Conservation (phyloP, 495 filamentous ascomycete species). For the Choiromyces venosus region DNA sequence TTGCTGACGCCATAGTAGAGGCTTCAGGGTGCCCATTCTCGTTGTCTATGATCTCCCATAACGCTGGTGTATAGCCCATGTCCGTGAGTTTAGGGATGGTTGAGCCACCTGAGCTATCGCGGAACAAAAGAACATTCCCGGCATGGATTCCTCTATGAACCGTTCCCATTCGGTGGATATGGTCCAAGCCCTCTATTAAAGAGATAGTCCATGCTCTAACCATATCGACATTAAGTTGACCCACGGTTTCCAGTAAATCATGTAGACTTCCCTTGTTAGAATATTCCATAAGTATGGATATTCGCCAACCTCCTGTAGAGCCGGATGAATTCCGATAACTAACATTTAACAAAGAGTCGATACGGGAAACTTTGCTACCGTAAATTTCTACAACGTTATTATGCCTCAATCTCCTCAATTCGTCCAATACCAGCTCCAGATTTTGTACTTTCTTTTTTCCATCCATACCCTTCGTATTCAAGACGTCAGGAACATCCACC, state of each 20-base stretch:
- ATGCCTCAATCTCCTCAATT: conserved; percentile 66
- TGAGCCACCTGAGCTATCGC: conserved; percentile 54
- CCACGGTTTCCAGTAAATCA: conserved; percentile 72
- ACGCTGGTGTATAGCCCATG: conserved; percentile 58
- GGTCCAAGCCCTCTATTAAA: conserved; percentile 83
- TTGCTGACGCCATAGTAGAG: conserved; percentile 54
- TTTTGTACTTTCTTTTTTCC: conserved; percentile 64
- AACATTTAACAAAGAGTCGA: conserved; percentile 4
- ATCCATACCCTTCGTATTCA: conserved; percentile 50
- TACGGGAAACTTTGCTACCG: conserved; percentile 67
- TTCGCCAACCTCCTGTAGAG: conserved; percentile 58
- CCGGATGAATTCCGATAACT: conserved; percentile 44
- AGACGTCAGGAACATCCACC: conserved; percentile 51
- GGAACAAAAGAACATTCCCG: conserved; percentile 66
- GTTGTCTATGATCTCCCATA: conserved; percentile 55
- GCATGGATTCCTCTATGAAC: conserved; percentile 74
- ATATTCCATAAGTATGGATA: conserved; percentile 72
- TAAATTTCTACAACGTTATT: conserved; percentile 70
- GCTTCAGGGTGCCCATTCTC: conserved; percentile 33
- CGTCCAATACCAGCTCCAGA: conserved; percentile 64
- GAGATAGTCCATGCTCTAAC: conserved; percentile 80
- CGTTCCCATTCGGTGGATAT: conserved; percentile 73
- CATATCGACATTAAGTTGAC: conserved; percentile 62
- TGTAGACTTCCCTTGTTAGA: conserved; percentile 75
- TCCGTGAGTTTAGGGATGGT: conserved; percentile 61